Conservation (phyloP, 1,284 basidiomycete genomes). For the Tremellales sp. region DNA sequence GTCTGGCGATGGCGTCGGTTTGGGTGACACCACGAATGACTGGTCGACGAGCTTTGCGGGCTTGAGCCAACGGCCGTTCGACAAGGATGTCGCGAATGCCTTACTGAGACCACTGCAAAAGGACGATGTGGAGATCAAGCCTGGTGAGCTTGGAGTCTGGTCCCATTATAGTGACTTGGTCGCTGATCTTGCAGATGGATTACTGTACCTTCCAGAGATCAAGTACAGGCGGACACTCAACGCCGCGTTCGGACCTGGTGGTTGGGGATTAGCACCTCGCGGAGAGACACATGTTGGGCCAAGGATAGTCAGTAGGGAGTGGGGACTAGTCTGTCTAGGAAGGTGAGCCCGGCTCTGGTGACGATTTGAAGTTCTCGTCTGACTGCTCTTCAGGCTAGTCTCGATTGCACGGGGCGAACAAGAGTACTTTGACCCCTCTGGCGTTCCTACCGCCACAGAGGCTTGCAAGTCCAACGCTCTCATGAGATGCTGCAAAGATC, state of each 20-base stretch:
- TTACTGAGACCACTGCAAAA: constrained; percentile 72
- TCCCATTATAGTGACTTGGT: background rate
- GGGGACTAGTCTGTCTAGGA: constrained; percentile 89
- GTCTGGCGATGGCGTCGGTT: background rate
- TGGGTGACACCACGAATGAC: constrained; percentile 49
- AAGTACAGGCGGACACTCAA: constrained; percentile 95
- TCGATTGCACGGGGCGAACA: constrained; percentile 92
- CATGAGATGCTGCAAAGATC: constrained; percentile 97
- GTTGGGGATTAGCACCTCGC: constrained; percentile 92
- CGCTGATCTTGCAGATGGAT: constrained; percentile 62
- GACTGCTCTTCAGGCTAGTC: constrained; percentile 62
- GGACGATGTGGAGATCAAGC: constrained; percentile 86
- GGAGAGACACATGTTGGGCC: constrained; percentile 87
- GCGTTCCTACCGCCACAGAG: constrained; percentile 90
- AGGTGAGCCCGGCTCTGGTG: constrained; percentile 55
- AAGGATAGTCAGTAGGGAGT: constrained; percentile 86
- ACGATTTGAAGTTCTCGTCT: background rate
- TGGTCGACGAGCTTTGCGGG: constrained; percentile 89
- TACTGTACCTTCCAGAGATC: constrained; percentile 95
- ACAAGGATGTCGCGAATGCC: constrained; percentile 67
- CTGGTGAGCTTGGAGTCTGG: constrained; percentile 56
- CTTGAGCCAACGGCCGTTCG: constrained; percentile 72
- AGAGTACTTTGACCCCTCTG: constrained; percentile 89
- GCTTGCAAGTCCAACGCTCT: constrained; percentile 95
- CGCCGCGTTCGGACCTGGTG: constrained; percentile 91